Percentiles rank a stretch among this genome's conserved stretches.
Evolutionary conservation across 1,284 basidiomycete genomes (phyloP).

Genomic region (Pseudozyma sp.): DNA sequence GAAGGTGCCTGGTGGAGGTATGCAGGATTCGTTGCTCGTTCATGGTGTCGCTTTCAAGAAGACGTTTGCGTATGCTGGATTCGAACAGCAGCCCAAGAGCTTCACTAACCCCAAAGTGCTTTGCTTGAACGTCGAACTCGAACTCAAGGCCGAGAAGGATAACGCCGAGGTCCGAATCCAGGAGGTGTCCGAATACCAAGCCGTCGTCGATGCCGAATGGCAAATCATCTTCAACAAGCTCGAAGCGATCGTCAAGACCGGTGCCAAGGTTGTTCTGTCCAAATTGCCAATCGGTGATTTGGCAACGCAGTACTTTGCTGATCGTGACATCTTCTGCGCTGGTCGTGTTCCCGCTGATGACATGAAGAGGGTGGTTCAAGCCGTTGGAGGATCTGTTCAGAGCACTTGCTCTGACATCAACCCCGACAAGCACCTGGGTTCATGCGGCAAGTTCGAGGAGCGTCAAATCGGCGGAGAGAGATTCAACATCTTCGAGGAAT

Average conservation of each 20-base stretch:
- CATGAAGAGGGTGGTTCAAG: constrained; percentile 92
- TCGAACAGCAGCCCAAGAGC: constrained; percentile 97
- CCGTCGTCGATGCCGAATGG: constrained; percentile 99
- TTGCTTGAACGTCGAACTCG: constrained; percentile 96
- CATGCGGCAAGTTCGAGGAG: constrained; percentile 92
- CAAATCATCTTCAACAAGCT: constrained; percentile 99
- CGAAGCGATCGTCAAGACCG: constrained; percentile 94
- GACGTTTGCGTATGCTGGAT: constrained; percentile 98
- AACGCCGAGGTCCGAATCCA: constrained; percentile 98
- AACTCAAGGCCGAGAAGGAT: constrained; percentile 99
- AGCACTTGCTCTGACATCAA: constrained; percentile 94
- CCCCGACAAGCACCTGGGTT: constrained; percentile 84
- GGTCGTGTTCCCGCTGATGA: constrained; percentile 93
- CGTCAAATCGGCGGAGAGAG: constrained; percentile 96
- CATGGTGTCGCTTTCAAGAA: constrained; percentile 99
- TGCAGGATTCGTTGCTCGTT: constrained; percentile 89
- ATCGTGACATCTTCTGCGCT: constrained; percentile 98
- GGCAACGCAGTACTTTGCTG: constrained; percentile 99
- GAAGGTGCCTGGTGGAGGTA: constrained; percentile 97
- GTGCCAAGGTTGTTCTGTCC: constrained; percentile 96
- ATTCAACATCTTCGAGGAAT: constrained; percentile 95
- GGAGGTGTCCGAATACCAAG: constrained; percentile 87
- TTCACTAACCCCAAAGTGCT: constrained; percentile 90
- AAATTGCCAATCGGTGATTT: constrained; percentile 98
- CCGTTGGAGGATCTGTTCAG: constrained; percentile 93